Evolutionary conservation across 2,329 filamentous ascomycete species (phyloP), one percentile per base, ranked within the genome.

Genomic region (Aspergillus sp.): DNA sequence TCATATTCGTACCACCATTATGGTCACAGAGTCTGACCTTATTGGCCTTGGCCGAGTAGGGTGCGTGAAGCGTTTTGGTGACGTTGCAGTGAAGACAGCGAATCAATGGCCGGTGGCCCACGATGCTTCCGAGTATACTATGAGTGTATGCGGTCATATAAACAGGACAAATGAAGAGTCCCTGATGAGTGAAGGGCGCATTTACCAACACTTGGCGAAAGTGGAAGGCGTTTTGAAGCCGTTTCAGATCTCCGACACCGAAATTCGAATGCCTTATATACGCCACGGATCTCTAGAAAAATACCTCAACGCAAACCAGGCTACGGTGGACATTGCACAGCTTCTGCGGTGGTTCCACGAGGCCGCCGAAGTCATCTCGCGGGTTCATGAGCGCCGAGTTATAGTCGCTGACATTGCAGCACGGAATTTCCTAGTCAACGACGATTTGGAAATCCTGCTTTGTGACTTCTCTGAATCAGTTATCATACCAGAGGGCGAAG

Each of bases 231-330:
- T 45, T 11, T 45, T 50, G 38, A 44, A 52, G 38, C 45, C 45
- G 13, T 38, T 16, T 40, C 45, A 52, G 17, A 47, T 52, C 24
- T 47, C 50, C 20, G 50, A 52, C 13, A 44, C 40, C 14, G 50
- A 52, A 17, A 52, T 52, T 40, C 50, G 32, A 42, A 51, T 51
- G 44, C 50, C 44, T 16, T 51, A 42, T 47, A 32, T 51, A 30
- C 22, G 26, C 44, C 50, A 47, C 33, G 40, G 44, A 20, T 51
- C 50, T 42, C 50, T 51, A 24, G 38, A 47, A 16, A 20, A 32
- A 24, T 51, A 51, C 40, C 24, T 51, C n/a, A 45, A 24, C 24
- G 35, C 35, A 49, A 40, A 45, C n/a, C 26, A 36, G 30, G 19
- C 30, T 17, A 5, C 11, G 5, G 19, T 38, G 19, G 10, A 7